phyloP scores from a whole-genome alignment of 140 eudicot species.

The Flaveria floridana region DNA sequence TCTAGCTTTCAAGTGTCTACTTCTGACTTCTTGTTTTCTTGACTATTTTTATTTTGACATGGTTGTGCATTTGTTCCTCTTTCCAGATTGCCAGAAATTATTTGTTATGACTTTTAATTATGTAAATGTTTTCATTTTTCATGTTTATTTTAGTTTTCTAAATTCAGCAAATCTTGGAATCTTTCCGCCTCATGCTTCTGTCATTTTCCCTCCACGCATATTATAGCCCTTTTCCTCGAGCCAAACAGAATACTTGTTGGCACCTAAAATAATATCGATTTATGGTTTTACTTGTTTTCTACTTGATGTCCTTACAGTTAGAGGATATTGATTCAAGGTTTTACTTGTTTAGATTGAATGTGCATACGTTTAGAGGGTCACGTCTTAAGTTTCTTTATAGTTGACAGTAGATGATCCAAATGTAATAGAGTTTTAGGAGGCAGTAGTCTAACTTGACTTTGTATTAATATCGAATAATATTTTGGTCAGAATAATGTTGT shows the following conservation, averaged over 20 bases:
- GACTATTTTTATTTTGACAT: not conserved
- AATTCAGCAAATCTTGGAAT: not conserved
- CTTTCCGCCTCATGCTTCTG: not conserved
- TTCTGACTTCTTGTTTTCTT: slow-evolving; percentile 13
- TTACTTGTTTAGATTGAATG: not conserved
- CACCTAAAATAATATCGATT: slow-evolving; percentile 1
- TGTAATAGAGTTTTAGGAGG: not conserved
- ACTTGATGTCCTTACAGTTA: not conserved
- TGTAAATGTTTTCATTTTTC: not conserved
- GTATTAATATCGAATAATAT: not conserved
- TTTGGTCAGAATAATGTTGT: not conserved
- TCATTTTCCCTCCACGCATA: not conserved
- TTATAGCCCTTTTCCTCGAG: not conserved
- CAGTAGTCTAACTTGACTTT: not conserved
- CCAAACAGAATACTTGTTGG: not conserved
- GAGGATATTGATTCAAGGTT: slow-evolving; percentile 1
- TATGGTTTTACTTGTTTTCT: slow-evolving; percentile 4
- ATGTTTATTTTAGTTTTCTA: slow-evolving; percentile 17
- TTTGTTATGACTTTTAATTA: not conserved
- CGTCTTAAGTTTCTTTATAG: not conserved
- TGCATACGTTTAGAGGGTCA: not conserved
- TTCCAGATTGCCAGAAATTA: not conserved
- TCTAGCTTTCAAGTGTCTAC: not conserved
- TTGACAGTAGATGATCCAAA: not conserved
- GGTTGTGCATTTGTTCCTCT: slow-evolving; percentile 1